Evolutionary conservation across 2,329 filamentous ascomycete species (phyloP).

Genomic region (Exophiala dermatitidis): DNA sequence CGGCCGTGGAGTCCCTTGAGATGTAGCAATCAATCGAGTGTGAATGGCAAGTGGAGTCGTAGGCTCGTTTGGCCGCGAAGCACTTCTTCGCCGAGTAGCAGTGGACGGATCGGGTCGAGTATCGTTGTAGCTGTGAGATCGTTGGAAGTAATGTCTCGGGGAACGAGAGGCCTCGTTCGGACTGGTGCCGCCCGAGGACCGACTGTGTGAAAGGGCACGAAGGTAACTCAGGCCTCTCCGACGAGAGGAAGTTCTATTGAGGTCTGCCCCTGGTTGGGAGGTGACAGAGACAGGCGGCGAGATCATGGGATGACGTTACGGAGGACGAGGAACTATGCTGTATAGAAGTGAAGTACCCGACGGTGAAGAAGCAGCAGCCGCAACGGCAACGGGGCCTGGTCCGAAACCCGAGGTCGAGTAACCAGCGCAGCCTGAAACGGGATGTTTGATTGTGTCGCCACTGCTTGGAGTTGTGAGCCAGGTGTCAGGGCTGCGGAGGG

Average conservation of each 20-base stretch:
- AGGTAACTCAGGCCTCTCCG: conserved; percentile 26
- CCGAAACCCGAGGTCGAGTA: not conserved
- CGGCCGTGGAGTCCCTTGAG: not conserved
- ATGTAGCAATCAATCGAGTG: conserved; percentile 1
- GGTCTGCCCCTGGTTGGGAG: conserved; percentile 19
- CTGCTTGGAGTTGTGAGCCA: not conserved
- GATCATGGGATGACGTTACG: conserved; percentile 22
- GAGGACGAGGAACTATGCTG: not conserved
- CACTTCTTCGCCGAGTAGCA: conserved; percentile 18
- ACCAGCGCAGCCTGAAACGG: not conserved
- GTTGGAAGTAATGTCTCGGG: conserved; percentile 25
- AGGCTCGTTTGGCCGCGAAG: conserved; percentile 23
- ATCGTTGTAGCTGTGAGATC: conserved; percentile 24
- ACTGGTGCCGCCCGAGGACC: conserved; percentile 18
- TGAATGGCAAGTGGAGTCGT: conserved; percentile 13
- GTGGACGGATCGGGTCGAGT: conserved; percentile 11
- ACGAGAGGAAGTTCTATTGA: conserved; percentile 21
- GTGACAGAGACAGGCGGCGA: conserved; percentile 22
- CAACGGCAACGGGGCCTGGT: not conserved
- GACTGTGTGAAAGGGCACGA: conserved; percentile 25
- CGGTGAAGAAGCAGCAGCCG: not conserved
- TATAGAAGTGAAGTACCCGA: not conserved
- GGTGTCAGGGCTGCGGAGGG: not conserved
- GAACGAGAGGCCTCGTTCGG: conserved; percentile 23
- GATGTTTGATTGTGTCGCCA: not conserved